Evolutionary conservation across 345 rosid species (phyloP), one percentile per base, ranked within the genome.

Genomic region (Corchorus olitorius): DNA sequence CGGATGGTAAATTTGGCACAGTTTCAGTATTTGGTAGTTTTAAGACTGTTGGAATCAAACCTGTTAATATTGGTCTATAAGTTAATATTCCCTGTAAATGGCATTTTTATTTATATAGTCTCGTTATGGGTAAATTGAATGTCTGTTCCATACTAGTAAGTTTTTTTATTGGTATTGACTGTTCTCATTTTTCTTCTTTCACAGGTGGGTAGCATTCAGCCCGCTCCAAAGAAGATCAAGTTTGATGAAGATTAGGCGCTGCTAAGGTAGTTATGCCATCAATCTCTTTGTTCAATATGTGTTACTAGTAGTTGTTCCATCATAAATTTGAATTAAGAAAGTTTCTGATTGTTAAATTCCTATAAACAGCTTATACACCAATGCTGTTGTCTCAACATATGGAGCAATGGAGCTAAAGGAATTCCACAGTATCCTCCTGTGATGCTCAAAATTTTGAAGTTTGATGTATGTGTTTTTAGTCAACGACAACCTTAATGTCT

Each of bases 221-320:
- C 88, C 58, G 77, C 86, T 14, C 91, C 97, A 0, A 92, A 92
- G 89, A 94, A 86, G 93, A 90, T 92, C 48, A 90, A 87, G 87
- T 94, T 94, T 75, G 84, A 84, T 71, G 87, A 88, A 81, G 93
- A 88, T 43, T 90, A 87, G 70, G 74, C 12, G 54, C 13, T 15
- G 27, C 15, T 15, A 53, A 65, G 72, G 20, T 65, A 39, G 37
- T 34, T 70, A 34, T 56, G 69, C 43, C 34, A 50, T 77, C 3
- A 3, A 35, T 65, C 64, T 54, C 6, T 45, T 20, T 48, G 14
- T 27, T 27, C 27, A 27, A 27, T 27, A 27, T 27, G 27, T 27
- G 1, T 27, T 27, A 27, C 1, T 27, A 27, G 27, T 27, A 27
- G 27, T 27, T 27, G 27, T 27, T 27, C 27, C 27, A 27, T 27